Evolutionary conservation across 805 yeast species (phyloP).

Genomic region (Yueomyces sp.): DNA sequence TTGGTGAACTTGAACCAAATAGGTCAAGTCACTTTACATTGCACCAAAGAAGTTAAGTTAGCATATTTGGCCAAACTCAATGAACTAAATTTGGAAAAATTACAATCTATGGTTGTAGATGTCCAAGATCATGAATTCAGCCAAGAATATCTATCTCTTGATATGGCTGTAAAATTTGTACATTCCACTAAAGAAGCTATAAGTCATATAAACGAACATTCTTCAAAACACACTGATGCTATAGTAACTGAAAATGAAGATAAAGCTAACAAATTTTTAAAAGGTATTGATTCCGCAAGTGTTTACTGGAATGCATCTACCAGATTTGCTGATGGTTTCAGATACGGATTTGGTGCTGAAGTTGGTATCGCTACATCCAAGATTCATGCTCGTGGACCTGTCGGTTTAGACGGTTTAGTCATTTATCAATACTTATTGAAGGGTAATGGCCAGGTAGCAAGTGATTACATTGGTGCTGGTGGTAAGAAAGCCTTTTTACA

Average conservation of each 20-base stretch:
- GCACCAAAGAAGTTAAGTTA: slow-evolving; percentile 35
- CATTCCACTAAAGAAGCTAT: slow-evolving; percentile 59
- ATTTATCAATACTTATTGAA: slow-evolving; percentile 87
- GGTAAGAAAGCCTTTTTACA: slow-evolving; percentile 72
- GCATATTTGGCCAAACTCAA: slow-evolving; percentile 15
- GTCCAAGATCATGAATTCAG: slow-evolving; percentile 53
- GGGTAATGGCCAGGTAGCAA: slow-evolving; percentile 88
- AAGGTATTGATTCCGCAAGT: slow-evolving; percentile 87
- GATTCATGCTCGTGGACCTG: slow-evolving; percentile 97
- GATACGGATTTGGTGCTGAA: slow-evolving; percentile 98
- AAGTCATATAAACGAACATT: slow-evolving; percentile 72
- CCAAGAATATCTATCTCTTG: slow-evolving; percentile 73
- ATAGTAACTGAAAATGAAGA: slow-evolving; percentile 67
- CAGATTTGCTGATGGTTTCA: slow-evolving; percentile 95
- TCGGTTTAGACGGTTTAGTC: slow-evolving; percentile 92
- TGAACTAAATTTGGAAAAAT: slow-evolving; percentile 6
- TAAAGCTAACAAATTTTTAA: slow-evolving; percentile 63
- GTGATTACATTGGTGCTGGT: slow-evolving; percentile 88
- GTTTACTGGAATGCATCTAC: slow-evolving; percentile 97
- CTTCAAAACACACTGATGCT: slow-evolving; percentile 93
- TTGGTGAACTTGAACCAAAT: slow-evolving; percentile 38
- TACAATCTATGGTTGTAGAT: slow-evolving; percentile 25
- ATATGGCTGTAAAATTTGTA: slow-evolving; percentile 61
- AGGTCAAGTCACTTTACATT: slow-evolving; percentile 58
- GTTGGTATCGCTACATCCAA: slow-evolving; percentile 96